Percentiles rank a stretch among this genome's conserved stretches.
Evolutionary conservation across 306 rosid genomes (phyloP).

Genomic region (Gastrolobium bilobum): DNA sequence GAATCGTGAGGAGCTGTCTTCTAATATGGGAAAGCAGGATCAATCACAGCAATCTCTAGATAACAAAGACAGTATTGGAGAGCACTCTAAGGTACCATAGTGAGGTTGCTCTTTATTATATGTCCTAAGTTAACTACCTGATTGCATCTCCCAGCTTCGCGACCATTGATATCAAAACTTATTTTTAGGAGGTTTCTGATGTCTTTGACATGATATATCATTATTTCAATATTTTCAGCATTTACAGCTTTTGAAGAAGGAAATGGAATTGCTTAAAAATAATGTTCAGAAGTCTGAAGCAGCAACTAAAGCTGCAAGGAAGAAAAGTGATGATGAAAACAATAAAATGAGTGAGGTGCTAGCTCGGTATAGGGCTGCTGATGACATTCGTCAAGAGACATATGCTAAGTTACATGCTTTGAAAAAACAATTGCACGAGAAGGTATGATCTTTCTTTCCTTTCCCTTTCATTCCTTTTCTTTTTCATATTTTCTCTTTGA

Average conservation of each 20-base stretch:
- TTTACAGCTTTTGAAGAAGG: conserved; percentile 69
- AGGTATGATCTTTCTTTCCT: conserved; percentile 58
- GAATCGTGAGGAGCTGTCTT: conserved; percentile 72
- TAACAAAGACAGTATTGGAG: conserved; percentile 70
- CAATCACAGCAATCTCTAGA: conserved; percentile 67
- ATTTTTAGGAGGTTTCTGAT: conserved; percentile 9
- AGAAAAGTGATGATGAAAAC: conserved; percentile 60
- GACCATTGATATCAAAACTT: conserved; percentile 3
- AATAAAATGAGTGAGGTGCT: conserved; percentile 54
- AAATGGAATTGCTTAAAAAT: conserved; percentile 66
- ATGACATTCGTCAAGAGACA: conserved; percentile 83
- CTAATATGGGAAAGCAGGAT: conserved; percentile 65
- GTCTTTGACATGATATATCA: conserved; percentile 13
- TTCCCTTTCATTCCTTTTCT: neutral
- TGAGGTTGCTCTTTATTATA: conserved; percentile 19
- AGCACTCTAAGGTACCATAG: conserved; percentile 64
- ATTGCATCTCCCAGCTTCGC: neutral
- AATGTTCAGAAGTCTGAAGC: conserved; percentile 69
- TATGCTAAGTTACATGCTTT: conserved; percentile 64
- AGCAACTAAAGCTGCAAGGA: conserved; percentile 67
- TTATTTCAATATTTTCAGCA: conserved; percentile 43
- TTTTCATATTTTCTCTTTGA: neutral
- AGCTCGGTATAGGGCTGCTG: conserved; percentile 68
- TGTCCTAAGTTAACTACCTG: conserved; percentile 24
- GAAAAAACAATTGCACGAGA: conserved; percentile 70